Percentiles rank a stretch among this genome's conserved stretches.
These are phyloP conservation scores for Allomyces macrogynus DNA, from an alignment of 192 early-diverging fungal genomes.

Conservation along the genomic window DNA sequence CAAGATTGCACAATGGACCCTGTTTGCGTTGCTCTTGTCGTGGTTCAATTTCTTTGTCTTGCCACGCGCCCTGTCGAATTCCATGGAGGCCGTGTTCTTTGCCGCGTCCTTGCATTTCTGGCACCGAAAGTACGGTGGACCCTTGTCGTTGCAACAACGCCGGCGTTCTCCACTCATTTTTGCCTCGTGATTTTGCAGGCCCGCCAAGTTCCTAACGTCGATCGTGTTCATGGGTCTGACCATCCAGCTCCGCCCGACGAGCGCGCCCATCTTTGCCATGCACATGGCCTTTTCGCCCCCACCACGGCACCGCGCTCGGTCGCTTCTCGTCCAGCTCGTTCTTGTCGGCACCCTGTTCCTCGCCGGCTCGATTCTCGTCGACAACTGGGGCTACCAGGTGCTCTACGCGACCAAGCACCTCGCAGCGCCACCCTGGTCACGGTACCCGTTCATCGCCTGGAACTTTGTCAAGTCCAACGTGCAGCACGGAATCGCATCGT, in stretches of 20 bases:
- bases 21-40: not conserved
- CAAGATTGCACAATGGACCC: not conserved
- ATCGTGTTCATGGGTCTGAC: not conserved
- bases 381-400: not conserved
- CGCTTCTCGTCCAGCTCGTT: not conserved
- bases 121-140: not conserved
- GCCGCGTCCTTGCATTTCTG: not conserved
- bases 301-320: not conserved
- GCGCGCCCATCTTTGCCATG: not conserved
- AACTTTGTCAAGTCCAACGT: slow-evolving; percentile 74
- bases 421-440: not conserved
- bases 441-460: slow-evolving; percentile 30
- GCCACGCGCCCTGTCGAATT: not conserved
- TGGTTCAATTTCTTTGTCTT: not conserved
- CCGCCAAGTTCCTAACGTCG: not conserved
- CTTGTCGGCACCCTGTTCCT: not conserved
- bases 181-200: not conserved
- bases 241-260: not conserved
- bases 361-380: not conserved
- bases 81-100: not conserved
- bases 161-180: not conserved
- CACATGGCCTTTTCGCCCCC: not conserved
- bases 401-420: not conserved
- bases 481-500: slow-evolving; percentile 49
- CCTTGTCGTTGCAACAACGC: not conserved